phyloP scores from a whole-genome alignment of 208 protist species.

The Herpetomonas samuelpessoai region DNA sequence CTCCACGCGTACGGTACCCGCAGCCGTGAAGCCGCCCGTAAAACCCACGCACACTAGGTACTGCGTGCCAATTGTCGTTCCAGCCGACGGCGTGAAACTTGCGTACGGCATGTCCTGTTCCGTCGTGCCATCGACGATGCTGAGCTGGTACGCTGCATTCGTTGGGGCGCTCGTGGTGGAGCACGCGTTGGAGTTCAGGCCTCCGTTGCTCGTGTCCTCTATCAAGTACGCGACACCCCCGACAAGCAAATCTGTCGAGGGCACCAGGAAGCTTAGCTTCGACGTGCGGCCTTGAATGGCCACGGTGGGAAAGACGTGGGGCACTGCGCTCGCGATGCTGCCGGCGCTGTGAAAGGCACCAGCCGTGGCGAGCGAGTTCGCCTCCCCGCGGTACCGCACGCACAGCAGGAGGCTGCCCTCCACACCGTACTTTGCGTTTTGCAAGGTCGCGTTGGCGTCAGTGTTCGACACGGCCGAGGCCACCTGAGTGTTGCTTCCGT shows the following conservation, averaged over 20 bases:
- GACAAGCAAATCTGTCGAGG: constrained; percentile 13
- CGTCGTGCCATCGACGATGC: constrained; percentile 3
- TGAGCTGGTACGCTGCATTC: neutral
- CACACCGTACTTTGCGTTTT: constrained; percentile 16
- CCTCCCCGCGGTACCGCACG: constrained; percentile 30
- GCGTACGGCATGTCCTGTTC: constrained; percentile 10
- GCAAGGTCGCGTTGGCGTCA: constrained; percentile 13
- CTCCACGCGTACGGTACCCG: constrained; percentile 19
- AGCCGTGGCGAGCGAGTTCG: constrained; percentile 8
- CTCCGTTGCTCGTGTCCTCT: constrained; percentile 8
- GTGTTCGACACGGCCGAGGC: constrained; percentile 12
- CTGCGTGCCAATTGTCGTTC: neutral
- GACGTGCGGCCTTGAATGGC: constrained; percentile 16
- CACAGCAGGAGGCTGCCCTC: constrained; percentile 26
- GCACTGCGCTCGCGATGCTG: neutral
- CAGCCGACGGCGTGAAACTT: constrained; percentile 2
- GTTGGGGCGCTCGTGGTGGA: neutral
- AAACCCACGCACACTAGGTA: constrained; percentile 15
- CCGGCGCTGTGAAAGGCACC: constrained; percentile 7
- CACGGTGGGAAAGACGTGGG: constrained; percentile 11
- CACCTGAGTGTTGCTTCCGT: constrained; percentile 4
- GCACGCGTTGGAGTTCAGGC: neutral
- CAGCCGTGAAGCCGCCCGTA: constrained; percentile 10
- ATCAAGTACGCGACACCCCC: constrained; percentile 20
- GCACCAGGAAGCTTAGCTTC: constrained; percentile 24